Conservation (phyloP, 257 asterid species). For the Catharanthus roseus region DNA sequence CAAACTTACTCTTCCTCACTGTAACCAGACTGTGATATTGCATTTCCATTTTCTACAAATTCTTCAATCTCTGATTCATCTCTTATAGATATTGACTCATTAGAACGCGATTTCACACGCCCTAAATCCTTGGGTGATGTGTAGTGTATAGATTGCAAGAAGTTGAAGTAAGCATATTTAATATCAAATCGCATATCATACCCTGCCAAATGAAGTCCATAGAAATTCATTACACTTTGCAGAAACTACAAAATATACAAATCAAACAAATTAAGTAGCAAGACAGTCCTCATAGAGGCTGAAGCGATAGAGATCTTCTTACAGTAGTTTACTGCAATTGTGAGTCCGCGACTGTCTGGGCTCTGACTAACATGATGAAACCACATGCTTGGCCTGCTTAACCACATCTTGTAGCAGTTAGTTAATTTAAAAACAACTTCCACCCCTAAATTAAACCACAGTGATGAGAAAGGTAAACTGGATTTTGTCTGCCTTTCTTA, state of each 20-base stretch:
- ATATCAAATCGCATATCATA: constrained; percentile 89
- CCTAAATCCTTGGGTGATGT: constrained; percentile 24
- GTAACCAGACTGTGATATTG: constrained; percentile 1
- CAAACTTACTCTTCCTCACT: constrained; percentile 10
- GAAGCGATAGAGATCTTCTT: constrained; percentile 14
- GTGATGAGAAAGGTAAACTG: neutral
- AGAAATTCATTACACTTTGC: constrained; percentile 6
- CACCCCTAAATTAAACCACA: neutral
- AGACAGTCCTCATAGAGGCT: neutral
- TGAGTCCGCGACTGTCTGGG: constrained; percentile 59
- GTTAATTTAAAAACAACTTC: neutral
- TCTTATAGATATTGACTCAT: constrained; percentile 5
- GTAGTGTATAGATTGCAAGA: constrained; percentile 58
- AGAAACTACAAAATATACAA: neutral
- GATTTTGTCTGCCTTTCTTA: too few relatives aligned
- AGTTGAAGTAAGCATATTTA: constrained; percentile 87
- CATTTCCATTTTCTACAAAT: constrained; percentile 10
- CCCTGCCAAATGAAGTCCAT: constrained; percentile 49
- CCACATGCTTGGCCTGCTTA: constrained; percentile 98
- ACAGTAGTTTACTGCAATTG: constrained; percentile 86
- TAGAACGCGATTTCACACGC: constrained; percentile 14
- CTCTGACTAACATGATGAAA: constrained; percentile 82
- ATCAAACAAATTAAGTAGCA: neutral
- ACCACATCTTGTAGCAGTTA: neutral
- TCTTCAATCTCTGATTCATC: constrained; percentile 22